Evolutionary conservation across 2,329 filamentous ascomycete genomes (phyloP), one percentile per base, ranked within the genome.

Genomic region (Sporothrix dimorphospora): DNA sequence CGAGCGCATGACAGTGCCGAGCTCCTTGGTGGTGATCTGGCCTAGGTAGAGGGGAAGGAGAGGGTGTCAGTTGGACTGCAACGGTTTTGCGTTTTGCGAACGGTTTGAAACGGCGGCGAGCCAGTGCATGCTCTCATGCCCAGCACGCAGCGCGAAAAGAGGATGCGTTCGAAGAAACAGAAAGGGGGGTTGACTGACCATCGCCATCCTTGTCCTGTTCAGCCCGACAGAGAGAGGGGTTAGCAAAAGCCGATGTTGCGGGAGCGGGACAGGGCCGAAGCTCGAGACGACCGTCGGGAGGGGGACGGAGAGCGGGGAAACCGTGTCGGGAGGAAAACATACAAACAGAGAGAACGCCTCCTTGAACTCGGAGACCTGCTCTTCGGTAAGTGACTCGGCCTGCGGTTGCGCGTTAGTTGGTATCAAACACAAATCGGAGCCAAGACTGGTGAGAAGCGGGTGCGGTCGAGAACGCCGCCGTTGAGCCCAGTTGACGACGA

Each of bases 311-410:
- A 57, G 53, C 27, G 53, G 53, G 53, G 53, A 14, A 57, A 14
- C 11, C 19, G 45, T 9, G 19, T 51, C 47, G 51, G 12, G 45
- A 69, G 24, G 24, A 57, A 61, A 30, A 85, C 96, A 91, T 91
- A 99, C 96, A 85, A 99, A 99, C 77, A 99, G 93, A 83, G 96
- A 99, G 87, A 99, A 99, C 71, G 96, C 96, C 88, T 99, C 96
- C 92, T 98, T 99, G 89, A 98, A 99, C 88, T 99, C 96, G 82
- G 96, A 98, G 83, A 99, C 96, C 90, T 99, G 96, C 87, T 99
- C 96, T 89, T 99, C 96, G 79, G 96, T 98, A 81, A 99, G 92
- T 84, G 95, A 95, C 83, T 99, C 96, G 83, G 95, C 95, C 95
- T 98, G 82, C 76, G 45, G 30, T 42, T 49, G 49, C 47, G 14